Evolutionary conservation across 2,329 filamentous ascomycete species (phyloP), one percentile per base, ranked within the genome.

Genomic region (Ambrosiella xylebori): DNA sequence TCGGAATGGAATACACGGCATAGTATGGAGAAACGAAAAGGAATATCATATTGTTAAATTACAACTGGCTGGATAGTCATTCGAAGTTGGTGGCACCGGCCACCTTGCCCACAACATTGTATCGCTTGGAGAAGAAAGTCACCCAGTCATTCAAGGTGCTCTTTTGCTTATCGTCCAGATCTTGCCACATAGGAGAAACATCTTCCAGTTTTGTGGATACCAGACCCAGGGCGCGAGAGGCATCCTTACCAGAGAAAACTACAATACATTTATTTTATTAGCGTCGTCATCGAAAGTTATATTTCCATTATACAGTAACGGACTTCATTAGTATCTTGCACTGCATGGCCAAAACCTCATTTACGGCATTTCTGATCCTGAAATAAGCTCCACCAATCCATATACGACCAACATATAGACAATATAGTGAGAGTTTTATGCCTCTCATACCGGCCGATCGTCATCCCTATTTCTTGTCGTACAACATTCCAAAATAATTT

Each of bases 231-330:
- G 89, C 93, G 61, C 88, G 82, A n/a, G 93, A 97, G 35, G 93
- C 86, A 66, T 98, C 94, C 68, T 95, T 95, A 61, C 93, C 93
- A 1, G 88, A 86, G 68, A 98, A 98, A 17, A 96, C 93, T 98
- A 37, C 9, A 49, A 17, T 47, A 13, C 50, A n/a, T 36, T 17
- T 15, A 52, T 8, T 27, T 44, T 36, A 36, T 27, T 51, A 51
- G 47, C 3, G 17, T 35, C 8, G 17, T 49, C 12, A 15, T 19
- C 17, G 45, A 19, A n/a, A 49, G 45, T n/a, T 7, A 36, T 7
- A 15, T 39, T 36, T 15, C n/a, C 13, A 37, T 13, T 2, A 41
- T 53, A 49, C 45, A 57, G 45, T n/a, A 57, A 27, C 3, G 27
- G 27, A 27, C 27, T 27, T 27, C 27, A 27, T 27, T 5, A 27